Evolutionary conservation across 768 basidiomycete species (phyloP).

Genomic region (Holtermannia corniformis): DNA sequence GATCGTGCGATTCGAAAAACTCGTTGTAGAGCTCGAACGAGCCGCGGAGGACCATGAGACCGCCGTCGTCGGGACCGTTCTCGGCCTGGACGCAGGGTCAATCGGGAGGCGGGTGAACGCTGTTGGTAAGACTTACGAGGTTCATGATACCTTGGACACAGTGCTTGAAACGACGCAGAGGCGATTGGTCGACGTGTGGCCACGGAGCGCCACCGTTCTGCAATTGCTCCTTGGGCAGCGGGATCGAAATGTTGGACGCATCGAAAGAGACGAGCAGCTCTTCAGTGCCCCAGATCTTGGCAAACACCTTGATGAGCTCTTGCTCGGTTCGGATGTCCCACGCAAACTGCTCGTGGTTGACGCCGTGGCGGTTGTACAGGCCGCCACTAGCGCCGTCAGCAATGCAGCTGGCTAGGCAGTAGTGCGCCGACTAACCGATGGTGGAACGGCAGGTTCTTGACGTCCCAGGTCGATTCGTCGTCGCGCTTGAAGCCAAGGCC

Average conservation of each 20-base stretch:
- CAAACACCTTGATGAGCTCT: conserved; percentile 32
- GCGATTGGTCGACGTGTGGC: conserved; percentile 38
- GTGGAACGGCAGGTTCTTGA: conserved; percentile 31
- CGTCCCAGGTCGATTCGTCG: conserved; percentile 36
- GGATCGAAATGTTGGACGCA: conserved; percentile 32
- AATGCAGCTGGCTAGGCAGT: background rate
- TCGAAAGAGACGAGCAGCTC: conserved; percentile 32
- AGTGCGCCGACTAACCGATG: conserved; percentile 15
- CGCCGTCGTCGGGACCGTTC: conserved; percentile 43
- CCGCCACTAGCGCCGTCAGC: conserved; percentile 11
- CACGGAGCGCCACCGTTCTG: conserved; percentile 22
- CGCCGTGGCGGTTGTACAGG: conserved; percentile 21
- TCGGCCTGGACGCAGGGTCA: conserved; percentile 11
- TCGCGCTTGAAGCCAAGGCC: conserved; percentile 39
- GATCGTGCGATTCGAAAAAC: conserved; percentile 36
- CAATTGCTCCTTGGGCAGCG: conserved; percentile 22
- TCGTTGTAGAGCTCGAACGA: conserved; percentile 34
- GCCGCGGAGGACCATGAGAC: conserved; percentile 42
- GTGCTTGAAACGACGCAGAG: conserved; percentile 14
- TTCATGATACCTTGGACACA: conserved; percentile 36
- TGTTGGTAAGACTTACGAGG: conserved; percentile 8
- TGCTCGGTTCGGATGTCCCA: conserved; percentile 37
- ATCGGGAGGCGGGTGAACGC: background rate
- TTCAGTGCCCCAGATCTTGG: conserved; percentile 39
- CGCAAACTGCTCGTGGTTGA: conserved; percentile 33